Evolutionary conservation across 106 monocot genomes (phyloP), one percentile per base, ranked within the genome.

Genomic region (Vanilla planifolia): DNA sequence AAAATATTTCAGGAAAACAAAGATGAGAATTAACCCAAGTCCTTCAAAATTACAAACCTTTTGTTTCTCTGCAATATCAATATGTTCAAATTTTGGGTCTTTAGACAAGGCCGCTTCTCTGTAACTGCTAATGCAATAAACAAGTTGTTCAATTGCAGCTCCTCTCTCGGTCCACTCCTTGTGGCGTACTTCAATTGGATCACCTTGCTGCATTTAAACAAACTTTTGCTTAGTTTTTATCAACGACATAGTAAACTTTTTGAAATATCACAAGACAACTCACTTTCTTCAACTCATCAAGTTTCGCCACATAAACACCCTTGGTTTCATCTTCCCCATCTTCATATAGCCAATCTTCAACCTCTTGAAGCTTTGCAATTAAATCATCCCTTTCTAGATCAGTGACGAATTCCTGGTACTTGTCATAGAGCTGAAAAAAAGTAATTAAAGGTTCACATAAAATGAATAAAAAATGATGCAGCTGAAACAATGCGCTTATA

Each of bases 271-370:
- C 28, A 29, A 53, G n/a, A 30, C 29, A 37, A 22, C 11, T 8
- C 52, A 95, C 95, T 90, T 83, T 89, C 62, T 87, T 84, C 2
- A 95, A 70, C 53, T 93, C 93, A 34, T 93, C 93, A 25, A 93
- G 79, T 53, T 93, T 93, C 0, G 88, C 73, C 69, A 93, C 62
- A 60, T 93, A 93, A 65, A 93, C 93, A 40, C 88, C 93, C 59
- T 85, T 93, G 41, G 85, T 82, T 51, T 88, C 88, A 73, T 93
- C 93, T 61, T 93, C 93, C 20, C 95, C 95, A 35, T 96, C 95
- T 60, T 98, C 96, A 62, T 98, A 98, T 21, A 98, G 74, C 96
- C 96, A 98, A 80, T 98, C 96, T 65, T 98, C 96, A 28, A 77
- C 81, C 30, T 84, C 75, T 59, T 98, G 96, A 50, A 98, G 84